Evolutionary conservation across 768 basidiomycete species (phyloP).

Genomic region (Pisolithus sp.): DNA sequence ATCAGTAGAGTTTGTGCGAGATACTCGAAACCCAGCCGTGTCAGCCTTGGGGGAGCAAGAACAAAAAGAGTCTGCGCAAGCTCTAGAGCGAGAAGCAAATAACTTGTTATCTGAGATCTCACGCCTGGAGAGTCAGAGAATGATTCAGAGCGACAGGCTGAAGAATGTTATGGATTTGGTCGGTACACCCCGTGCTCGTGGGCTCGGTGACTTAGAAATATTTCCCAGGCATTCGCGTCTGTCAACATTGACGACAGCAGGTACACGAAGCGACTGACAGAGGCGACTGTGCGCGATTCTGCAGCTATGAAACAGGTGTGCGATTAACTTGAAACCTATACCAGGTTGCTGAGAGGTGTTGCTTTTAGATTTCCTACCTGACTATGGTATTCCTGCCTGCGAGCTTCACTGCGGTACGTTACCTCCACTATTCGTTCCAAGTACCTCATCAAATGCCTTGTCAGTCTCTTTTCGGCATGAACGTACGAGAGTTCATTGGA

Average conservation of each 20-base stretch:
- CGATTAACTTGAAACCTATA: conserved; percentile 15
- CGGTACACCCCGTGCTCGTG: not conserved
- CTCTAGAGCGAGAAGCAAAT: conserved; percentile 42
- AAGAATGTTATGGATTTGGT: conserved; percentile 31
- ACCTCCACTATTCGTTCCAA: not conserved
- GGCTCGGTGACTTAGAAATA: not conserved
- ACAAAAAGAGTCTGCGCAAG: conserved; percentile 17
- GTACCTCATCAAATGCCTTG: not conserved
- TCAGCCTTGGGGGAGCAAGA: conserved; percentile 17
- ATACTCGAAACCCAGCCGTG: conserved; percentile 46
- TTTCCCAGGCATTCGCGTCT: conserved; percentile 46
- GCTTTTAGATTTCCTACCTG: conserved; percentile 36
- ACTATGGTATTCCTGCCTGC: conserved; percentile 60
- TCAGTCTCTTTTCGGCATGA: conserved; percentile 54
- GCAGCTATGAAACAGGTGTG: conserved; percentile 31
- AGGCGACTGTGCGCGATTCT: conserved; percentile 38
- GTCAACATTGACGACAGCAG: conserved; percentile 53
- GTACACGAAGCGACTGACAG: conserved; percentile 45
- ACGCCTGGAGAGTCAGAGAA: conserved; percentile 34
- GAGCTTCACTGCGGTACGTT: conserved; percentile 34
- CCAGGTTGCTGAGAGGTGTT: conserved; percentile 4
- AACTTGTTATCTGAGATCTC: conserved; percentile 46
- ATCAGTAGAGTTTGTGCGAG: conserved; percentile 41
- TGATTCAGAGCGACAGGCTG: conserved; percentile 24
- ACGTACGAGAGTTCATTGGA: conserved; percentile 38